phyloP scores from a whole-genome alignment of 768 basidiomycete genomes.

The Boletus rubropictus region DNA sequence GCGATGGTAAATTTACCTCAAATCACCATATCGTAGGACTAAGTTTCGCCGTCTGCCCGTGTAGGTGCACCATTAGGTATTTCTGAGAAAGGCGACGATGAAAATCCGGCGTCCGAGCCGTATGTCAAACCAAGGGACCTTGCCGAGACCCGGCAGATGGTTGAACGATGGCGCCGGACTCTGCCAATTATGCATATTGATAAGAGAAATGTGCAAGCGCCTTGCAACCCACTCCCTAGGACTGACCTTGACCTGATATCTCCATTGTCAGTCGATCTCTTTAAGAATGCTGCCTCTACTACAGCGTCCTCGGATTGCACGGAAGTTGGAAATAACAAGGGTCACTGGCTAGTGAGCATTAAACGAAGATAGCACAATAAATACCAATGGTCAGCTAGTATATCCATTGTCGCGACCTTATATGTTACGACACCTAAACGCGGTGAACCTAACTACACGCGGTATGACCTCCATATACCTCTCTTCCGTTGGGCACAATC shows the following conservation, averaged over 20 bases:
- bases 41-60: slow-evolving; percentile 21
- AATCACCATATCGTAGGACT: not conserved
- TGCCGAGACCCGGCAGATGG: slow-evolving; percentile 24
- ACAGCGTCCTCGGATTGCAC: slow-evolving; percentile 30
- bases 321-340: slow-evolving; percentile 27
- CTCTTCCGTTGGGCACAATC: slow-evolving; percentile 44
- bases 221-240: not conserved
- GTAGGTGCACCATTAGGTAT: slow-evolving; percentile 10
- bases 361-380: slow-evolving; percentile 12
- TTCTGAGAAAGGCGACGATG: slow-evolving; percentile 22
- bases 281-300: slow-evolving; percentile 24
- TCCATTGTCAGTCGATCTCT: slow-evolving; percentile 19
- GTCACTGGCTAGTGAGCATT: slow-evolving; percentile 30
- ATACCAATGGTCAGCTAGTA: not conserved
- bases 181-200: slow-evolving; percentile 13
- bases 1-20: slow-evolving; percentile 20
- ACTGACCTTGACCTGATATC: slow-evolving; percentile 14
- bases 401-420: not conserved
- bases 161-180: slow-evolving; percentile 30
- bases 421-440: no score
- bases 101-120: slow-evolving; percentile 1
- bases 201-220: slow-evolving; percentile 10
- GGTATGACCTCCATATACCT: not conserved
- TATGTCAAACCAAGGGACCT: slow-evolving; percentile 23
- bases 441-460: not conserved